Evolutionary conservation across 768 basidiomycete genomes (phyloP).

Genomic region (Lanmaoa pseudosensibilis): DNA sequence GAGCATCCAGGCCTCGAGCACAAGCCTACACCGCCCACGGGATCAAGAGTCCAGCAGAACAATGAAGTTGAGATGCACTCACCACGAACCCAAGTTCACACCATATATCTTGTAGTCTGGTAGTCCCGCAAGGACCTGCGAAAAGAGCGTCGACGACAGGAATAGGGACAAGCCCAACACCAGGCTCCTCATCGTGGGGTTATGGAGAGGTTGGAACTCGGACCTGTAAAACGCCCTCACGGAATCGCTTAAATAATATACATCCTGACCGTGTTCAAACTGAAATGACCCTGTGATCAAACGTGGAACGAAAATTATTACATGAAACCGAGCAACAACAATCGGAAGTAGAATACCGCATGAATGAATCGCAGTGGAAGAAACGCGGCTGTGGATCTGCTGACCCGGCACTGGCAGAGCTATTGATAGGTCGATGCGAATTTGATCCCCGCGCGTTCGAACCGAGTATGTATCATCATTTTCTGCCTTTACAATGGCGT

Average conservation of each 20-base stretch:
- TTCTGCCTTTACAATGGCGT: neutral
- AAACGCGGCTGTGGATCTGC: neutral
- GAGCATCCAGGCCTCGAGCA: conserved; percentile 83
- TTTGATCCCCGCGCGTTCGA: neutral
- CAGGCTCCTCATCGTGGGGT: conserved; percentile 21
- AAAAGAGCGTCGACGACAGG: conserved; percentile 18
- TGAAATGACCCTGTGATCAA: conserved; percentile 4
- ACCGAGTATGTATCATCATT: neutral
- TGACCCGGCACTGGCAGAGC: neutral
- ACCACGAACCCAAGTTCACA: conserved; percentile 72
- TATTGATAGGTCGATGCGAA: no score
- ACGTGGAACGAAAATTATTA: neutral
- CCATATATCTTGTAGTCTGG: conserved; percentile 56
- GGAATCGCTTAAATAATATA: conserved; percentile 5
- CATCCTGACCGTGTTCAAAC: neutral
- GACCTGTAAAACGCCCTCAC: neutral
- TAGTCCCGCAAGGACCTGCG: conserved; percentile 19
- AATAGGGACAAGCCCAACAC: conserved; percentile 13
- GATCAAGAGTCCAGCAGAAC: neutral
- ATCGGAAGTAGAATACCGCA: neutral
- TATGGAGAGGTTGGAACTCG: neutral
- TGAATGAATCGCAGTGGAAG: neutral
- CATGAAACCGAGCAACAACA: neutral
- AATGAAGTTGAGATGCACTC: conserved; percentile 10
- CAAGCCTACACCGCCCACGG: conserved; percentile 49